A percentile compares a stretch with the other conserved stretches of the same genome.
These are phyloP conservation scores for Barnettozyma salicaria DNA, from an alignment of 805 yeast genomes.

Conservation along the genomic window DNA sequence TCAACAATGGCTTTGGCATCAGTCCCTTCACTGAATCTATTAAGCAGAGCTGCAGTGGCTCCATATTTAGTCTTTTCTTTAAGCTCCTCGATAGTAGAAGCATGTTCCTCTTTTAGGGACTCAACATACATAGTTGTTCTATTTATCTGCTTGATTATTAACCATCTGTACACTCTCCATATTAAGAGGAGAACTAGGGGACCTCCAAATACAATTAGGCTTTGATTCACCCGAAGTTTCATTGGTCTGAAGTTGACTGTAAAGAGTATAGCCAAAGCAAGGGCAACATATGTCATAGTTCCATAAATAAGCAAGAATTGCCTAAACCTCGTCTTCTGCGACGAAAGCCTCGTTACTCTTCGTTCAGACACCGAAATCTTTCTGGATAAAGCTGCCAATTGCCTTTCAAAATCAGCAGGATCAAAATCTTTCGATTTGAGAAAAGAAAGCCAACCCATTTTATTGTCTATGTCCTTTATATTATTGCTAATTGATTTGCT, in stretches of 20 bases:
- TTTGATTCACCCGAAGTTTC: neutral
- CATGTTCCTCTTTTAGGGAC: slow-evolving; percentile 39
- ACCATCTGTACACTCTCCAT: slow-evolving; percentile 1
- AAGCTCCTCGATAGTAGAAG: slow-evolving; percentile 54
- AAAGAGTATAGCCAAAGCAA: neutral
- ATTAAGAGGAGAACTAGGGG: slow-evolving; percentile 8
- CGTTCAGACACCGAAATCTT: slow-evolving; percentile 30
- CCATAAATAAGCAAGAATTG: slow-evolving; percentile 14
- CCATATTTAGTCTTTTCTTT: slow-evolving; percentile 70
- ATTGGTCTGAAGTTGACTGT: neutral
- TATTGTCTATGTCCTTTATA: neutral
- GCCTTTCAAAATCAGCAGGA: slow-evolving; percentile 39
- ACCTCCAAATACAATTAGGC: neutral
- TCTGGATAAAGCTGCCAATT: slow-evolving; percentile 33
- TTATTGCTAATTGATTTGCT: no score
- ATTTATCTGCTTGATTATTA: slow-evolving; percentile 9
- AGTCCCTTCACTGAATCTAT: slow-evolving; percentile 52
- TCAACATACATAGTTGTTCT: slow-evolving; percentile 21
- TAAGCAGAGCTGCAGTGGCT: slow-evolving; percentile 66
- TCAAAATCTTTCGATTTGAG: slow-evolving; percentile 32
- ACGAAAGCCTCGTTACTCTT: slow-evolving; percentile 18
- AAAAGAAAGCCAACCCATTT: slow-evolving; percentile 24
- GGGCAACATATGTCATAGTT: slow-evolving; percentile 5
- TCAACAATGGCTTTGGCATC: slow-evolving; percentile 38
- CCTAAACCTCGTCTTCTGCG: slow-evolving; percentile 5